A percentile compares a stretch with the other conserved stretches of the same genome.
phyloP scores from a whole-genome alignment of 108 stramenopile genomes.

The Cylindrotheca closterium region DNA sequence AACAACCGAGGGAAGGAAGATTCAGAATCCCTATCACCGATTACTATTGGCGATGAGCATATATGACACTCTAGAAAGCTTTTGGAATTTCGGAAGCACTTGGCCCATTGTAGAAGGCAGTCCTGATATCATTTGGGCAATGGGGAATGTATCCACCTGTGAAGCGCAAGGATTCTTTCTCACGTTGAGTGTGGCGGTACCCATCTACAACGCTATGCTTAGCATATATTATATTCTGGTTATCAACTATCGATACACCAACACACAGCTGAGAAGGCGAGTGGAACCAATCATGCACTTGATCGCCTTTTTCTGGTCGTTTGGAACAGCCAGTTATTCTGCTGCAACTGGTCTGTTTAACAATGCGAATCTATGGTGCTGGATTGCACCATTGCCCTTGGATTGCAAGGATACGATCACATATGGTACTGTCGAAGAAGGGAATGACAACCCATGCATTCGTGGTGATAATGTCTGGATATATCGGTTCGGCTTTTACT shows the following conservation, averaged over 20 bases:
- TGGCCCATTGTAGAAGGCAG: conserved; percentile 48
- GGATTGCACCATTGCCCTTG: conserved; percentile 46
- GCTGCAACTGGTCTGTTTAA: conserved; percentile 38
- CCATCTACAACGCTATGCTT: conserved; percentile 48
- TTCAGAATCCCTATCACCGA: conserved; percentile 12
- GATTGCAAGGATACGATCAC: conserved; percentile 19
- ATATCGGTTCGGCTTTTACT: conserved; percentile 23
- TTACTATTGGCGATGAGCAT: conserved; percentile 28
- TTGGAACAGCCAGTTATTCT: conserved; percentile 21
- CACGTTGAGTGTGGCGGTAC: conserved; percentile 34
- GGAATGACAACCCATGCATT: neutral
- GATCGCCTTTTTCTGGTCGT: conserved; percentile 18
- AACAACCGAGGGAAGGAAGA: neutral
- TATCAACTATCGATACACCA: conserved; percentile 37
- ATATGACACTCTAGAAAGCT: conserved; percentile 21
- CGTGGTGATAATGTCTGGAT: conserved; percentile 44
- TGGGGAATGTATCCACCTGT: conserved; percentile 45
- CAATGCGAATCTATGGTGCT: conserved; percentile 49
- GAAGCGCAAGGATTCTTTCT: conserved; percentile 60
- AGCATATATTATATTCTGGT: conserved; percentile 49
- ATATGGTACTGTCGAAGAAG: conserved; percentile 13
- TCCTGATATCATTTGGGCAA: conserved; percentile 22
- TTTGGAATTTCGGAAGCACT: conserved; percentile 34
- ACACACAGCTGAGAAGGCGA: conserved; percentile 16
- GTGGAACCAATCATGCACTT: conserved; percentile 40